Percentiles rank a stretch among this genome's conserved stretches.
Evolutionary conservation across 1,139 yeast genomes (phyloP).

Genomic region (Taphrina pruni): DNA sequence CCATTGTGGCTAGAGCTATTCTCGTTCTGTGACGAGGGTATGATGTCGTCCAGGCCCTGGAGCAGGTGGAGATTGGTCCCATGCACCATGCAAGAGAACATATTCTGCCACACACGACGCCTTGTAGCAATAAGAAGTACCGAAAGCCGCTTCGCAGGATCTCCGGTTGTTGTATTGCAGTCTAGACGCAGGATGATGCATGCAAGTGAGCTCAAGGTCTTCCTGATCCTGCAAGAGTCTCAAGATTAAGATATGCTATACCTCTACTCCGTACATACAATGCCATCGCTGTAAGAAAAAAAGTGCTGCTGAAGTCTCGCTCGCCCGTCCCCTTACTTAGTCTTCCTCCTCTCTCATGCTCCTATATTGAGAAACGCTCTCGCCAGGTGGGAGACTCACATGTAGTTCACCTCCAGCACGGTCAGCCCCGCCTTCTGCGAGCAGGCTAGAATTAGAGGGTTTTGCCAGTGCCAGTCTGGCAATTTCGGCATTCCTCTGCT

Average conservation of each 20-base stretch:
- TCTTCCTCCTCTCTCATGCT: slow-evolving; percentile 32
- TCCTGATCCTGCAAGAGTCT: too few species aligned
- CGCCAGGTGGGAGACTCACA: slow-evolving; percentile 25
- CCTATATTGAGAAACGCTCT: background rate
- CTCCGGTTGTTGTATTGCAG: too few species aligned
- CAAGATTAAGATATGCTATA: background rate
- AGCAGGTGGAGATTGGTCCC: too few species aligned
- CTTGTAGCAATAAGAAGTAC: too few species aligned
- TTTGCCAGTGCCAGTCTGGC: slow-evolving; percentile 27
- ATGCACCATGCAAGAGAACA: too few species aligned
- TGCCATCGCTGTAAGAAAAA: background rate
- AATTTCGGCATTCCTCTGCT: slow-evolving; percentile 34
- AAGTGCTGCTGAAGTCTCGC: background rate
- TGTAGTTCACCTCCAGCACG: slow-evolving; percentile 24
- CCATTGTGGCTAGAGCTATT: too few species aligned
- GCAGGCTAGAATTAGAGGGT: background rate
- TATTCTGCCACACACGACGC: too few species aligned
- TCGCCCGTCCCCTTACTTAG: background rate
- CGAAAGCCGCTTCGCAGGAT: too few species aligned
- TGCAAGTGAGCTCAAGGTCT: too few species aligned
- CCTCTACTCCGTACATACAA: background rate
- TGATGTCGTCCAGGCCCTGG: too few species aligned
- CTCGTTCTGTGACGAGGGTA: too few species aligned
- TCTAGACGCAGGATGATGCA: background rate
- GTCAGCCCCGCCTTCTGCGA: slow-evolving; percentile 4